Percentiles rank a stretch among this genome's conserved stretches.
Evolutionary conservation across 225 moss, liverwort and hornwort genomes (phyloP).

Genomic region (Pseudisothecium myosuroides): DNA sequence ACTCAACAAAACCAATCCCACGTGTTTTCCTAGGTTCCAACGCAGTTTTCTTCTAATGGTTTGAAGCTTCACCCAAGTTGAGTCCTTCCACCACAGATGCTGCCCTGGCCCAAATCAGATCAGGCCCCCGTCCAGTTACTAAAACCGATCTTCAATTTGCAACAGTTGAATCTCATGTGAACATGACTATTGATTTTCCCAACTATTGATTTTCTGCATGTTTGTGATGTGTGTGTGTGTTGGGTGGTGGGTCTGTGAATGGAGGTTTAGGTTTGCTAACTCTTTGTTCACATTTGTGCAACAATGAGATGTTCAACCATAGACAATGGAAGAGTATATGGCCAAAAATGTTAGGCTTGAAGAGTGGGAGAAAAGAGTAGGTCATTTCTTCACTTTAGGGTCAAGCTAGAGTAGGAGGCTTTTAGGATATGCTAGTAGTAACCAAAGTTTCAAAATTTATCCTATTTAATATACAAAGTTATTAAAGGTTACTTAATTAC

Average conservation of each 20-base stretch:
- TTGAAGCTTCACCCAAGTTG: not conserved
- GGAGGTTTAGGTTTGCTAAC: too few species aligned
- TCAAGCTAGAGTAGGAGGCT: not conserved
- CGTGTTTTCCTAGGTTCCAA: too few species aligned
- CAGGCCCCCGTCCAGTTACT: not conserved
- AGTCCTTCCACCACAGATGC: not conserved
- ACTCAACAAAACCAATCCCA: too few species aligned
- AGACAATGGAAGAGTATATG: constrained; percentile 59
- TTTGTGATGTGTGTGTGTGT: too few species aligned
- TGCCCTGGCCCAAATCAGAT: constrained; percentile 14
- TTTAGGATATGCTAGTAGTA: not conserved
- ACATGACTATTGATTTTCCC: not conserved
- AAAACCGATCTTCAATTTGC: constrained; percentile 19
- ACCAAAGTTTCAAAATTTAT: not conserved
- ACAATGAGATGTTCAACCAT: constrained; percentile 45
- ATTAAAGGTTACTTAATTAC: not conserved
- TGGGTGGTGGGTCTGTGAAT: too few species aligned
- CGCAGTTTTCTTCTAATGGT: too few species aligned
- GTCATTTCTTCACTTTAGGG: not conserved
- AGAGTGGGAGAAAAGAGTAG: constrained; percentile 26
- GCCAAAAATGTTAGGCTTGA: constrained; percentile 2
- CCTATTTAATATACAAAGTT: not conserved
- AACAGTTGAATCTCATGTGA: constrained; percentile 40
- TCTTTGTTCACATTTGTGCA: constrained; percentile 3
- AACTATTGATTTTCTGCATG: not conserved